Evolutionary conservation across 169 alveolate species (phyloP), one percentile per base, ranked within the genome.

Genomic region (Cryptosporidium muris): DNA sequence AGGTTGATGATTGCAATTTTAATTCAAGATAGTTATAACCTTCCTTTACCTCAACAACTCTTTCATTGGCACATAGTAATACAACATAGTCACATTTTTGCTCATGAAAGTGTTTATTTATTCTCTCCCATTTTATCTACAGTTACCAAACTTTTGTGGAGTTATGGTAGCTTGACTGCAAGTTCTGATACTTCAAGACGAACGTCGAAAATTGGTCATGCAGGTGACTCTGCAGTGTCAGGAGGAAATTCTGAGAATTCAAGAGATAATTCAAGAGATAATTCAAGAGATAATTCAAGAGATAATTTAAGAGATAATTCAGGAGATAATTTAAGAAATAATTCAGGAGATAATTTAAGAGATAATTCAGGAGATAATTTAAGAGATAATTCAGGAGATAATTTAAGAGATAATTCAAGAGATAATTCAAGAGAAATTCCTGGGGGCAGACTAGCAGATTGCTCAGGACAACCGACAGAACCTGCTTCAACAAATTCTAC

Each of bases 11-110:
- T 74, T 4, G 85, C 85, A 45, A 74, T 74, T 47, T 37, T 74
- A 43, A 74, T 74, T 34, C 85, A 74, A 48, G 85, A 74, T 38
- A 74, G 85, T n/a, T 74, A 40, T 43, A 74, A 74, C 47, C 25
- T 74, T 9, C 85, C 85, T 8, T 53, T 74, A 12, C 85, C 54
- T 16, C 85, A 74, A 43, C 85, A 74, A 58, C 51, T 74, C 3
- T 74, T 45, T 48, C 85, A 74, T 51, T 74, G 85, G 85, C 54
- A 60, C 45, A 74, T 74, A 8, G 60, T 74, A 14, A 74, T 68
- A 4, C 48, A 58, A 36, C 85, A 60, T 40, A 66, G 74, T 5
- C 47, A 58, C 6, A 74, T 74, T 16, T 62, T 74, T 14, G 12
- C 12, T 6, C 14, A 11, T 0, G 85, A 74, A 48, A 58, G 12